phyloP scores from a whole-genome alignment of 805 yeast genomes.

The Saccharomycopsis selenospora region DNA sequence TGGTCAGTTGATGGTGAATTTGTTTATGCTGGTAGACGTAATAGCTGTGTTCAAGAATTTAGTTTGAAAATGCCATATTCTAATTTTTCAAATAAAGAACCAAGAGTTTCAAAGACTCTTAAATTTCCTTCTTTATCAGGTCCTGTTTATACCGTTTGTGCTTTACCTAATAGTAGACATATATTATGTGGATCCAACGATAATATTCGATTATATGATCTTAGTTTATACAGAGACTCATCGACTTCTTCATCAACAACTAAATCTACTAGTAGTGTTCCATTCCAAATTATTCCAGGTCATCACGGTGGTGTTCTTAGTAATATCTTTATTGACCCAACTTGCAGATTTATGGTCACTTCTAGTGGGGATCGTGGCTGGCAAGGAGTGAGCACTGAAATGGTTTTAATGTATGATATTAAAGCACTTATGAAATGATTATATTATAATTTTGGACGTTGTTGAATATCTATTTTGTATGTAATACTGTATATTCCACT shows the following conservation, averaged over 20 bases:
- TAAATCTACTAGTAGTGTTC: constrained; percentile 38
- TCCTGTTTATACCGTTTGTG: constrained; percentile 71
- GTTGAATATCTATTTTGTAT: no score
- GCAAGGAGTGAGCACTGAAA: constrained; percentile 77
- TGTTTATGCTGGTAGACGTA: constrained; percentile 82
- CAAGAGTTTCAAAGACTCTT: constrained; percentile 50
- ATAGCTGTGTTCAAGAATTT: constrained; percentile 74
- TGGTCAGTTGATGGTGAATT: constrained; percentile 83
- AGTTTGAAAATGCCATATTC: constrained; percentile 51
- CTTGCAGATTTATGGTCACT: constrained; percentile 80
- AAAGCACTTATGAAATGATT: constrained; percentile 31
- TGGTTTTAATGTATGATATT: constrained; percentile 76
- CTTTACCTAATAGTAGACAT: constrained; percentile 77
- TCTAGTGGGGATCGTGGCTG: constrained; percentile 95
- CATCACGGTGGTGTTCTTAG: constrained; percentile 91
- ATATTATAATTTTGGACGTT: no score
- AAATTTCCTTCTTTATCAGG: constrained; percentile 85
- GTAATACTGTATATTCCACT: no score
- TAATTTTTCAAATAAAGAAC: constrained; percentile 28
- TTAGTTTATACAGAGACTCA: constrained; percentile 37
- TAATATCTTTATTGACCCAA: constrained; percentile 72
- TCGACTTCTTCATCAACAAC: constrained; percentile 21
- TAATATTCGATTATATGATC: constrained; percentile 80
- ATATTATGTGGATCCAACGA: constrained; percentile 85
- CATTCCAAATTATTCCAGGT: constrained; percentile 89